phyloP scores from a whole-genome alignment of 1,284 basidiomycete genomes.

The Boletus austroedulis region DNA sequence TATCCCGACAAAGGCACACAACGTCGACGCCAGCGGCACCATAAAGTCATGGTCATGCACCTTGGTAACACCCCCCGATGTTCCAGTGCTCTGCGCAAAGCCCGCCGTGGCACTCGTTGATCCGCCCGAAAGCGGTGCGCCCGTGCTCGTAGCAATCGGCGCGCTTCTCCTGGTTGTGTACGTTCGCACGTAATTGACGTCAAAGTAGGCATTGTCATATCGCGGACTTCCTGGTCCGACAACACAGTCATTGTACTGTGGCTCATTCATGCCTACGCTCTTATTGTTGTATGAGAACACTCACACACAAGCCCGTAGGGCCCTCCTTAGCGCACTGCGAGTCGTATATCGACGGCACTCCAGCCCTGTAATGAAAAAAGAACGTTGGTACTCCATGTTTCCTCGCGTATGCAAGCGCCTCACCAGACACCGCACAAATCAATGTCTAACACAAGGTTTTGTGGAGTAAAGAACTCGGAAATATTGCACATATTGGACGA shows the following conservation, averaged over 20 bases:
- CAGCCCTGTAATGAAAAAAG: conserved; percentile 38
- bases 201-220: conserved; percentile 44
- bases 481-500: conserved; percentile 45
- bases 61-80: not conserved
- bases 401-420: conserved; percentile 10
- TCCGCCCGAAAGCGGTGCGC: not conserved
- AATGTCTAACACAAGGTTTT: conserved; percentile 56
- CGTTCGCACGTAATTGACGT: conserved; percentile 34
- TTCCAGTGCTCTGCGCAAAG: not conserved
- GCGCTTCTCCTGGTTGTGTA: conserved; percentile 20
- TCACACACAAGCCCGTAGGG: conserved; percentile 42
- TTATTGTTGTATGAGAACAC: conserved; percentile 11
- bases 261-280: too few relatives aligned
- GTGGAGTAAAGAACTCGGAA: conserved; percentile 48
- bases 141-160: conserved; percentile 8
- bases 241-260: conserved; percentile 44
- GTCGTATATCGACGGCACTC: conserved; percentile 38
- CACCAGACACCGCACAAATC: conserved; percentile 57
- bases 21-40: not conserved
- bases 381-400: not conserved
- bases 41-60: not conserved
- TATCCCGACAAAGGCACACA: not conserved
- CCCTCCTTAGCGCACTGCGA: conserved; percentile 39
- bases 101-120: not conserved
- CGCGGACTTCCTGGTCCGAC: conserved; percentile 45